A percentile compares a stretch with the other conserved stretches of the same genome.
Evolutionary conservation across 2,329 filamentous ascomycete species (phyloP).

Genomic region (Nemania abortiva): DNA sequence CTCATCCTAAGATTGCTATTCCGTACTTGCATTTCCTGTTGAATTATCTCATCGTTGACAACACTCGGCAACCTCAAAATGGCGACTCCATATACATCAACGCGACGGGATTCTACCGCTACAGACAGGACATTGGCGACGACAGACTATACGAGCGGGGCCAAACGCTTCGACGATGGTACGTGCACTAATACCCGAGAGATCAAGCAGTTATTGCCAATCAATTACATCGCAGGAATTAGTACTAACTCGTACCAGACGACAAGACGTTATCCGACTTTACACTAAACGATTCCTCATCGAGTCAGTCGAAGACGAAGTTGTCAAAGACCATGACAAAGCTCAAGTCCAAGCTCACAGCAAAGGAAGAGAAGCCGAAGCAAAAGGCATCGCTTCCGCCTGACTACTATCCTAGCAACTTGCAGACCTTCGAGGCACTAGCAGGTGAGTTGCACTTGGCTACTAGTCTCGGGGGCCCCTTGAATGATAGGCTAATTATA

Average conservation of each 20-base stretch:
- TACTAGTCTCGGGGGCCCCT: neutral
- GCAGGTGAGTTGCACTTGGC: slow-evolving; percentile 20
- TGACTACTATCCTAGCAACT: slow-evolving; percentile 30
- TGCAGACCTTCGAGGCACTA: slow-evolving; percentile 33
- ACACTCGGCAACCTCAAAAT: slow-evolving; percentile 20
- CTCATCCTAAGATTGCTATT: neutral
- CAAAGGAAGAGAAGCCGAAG: slow-evolving; percentile 30
- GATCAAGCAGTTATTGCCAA: neutral
- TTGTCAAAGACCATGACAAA: slow-evolving; percentile 39
- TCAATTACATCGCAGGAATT: neutral
- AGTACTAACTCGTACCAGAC: slow-evolving; percentile 30
- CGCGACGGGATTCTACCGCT: slow-evolving; percentile 37
- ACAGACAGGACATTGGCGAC: slow-evolving; percentile 43
- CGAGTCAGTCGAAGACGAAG: slow-evolving; percentile 19
- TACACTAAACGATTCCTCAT: slow-evolving; percentile 21
- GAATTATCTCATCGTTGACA: neutral
- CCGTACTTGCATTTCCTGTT: neutral
- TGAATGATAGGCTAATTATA: slow-evolving; percentile 9
- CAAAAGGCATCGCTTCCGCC: slow-evolving; percentile 26
- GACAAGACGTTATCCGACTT: slow-evolving; percentile 29
- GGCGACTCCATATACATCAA: slow-evolving; percentile 20
- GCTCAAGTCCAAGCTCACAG: slow-evolving; percentile 42
- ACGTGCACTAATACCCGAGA: slow-evolving; percentile 9
- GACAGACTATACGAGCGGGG: slow-evolving; percentile 11
- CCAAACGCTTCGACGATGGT: slow-evolving; percentile 33